A percentile compares a stretch with the other conserved stretches of the same genome.
Conservation (phyloP, 176 grass and related monocot species). For the Aechmea fasciata region DNA sequence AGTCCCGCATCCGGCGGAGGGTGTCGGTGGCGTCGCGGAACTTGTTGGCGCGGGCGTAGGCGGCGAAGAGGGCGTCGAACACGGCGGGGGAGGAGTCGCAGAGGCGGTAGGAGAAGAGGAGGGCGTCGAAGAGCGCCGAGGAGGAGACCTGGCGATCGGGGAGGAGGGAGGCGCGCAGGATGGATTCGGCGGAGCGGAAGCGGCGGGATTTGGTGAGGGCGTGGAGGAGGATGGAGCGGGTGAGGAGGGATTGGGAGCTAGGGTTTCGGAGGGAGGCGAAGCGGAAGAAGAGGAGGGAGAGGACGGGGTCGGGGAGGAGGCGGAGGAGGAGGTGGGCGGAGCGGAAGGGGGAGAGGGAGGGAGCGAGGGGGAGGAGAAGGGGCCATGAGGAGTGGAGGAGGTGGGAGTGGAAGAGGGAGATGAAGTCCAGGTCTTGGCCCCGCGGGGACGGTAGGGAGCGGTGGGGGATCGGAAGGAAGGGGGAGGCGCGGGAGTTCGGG, state of each 20-base stretch:
- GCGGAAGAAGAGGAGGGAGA: slow-evolving; percentile 25
- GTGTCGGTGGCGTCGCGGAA: slow-evolving; percentile 50
- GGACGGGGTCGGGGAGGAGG: slow-evolving; percentile 1
- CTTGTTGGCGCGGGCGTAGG: slow-evolving; percentile 49
- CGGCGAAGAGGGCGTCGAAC: slow-evolving; percentile 55
- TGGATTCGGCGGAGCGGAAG: slow-evolving; percentile 33
- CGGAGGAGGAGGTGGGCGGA: slow-evolving; percentile 32
- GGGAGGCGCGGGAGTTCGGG: not conserved
- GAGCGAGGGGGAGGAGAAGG: slow-evolving; percentile 1
- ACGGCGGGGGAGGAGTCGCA: slow-evolving; percentile 26
- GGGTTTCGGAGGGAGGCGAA: slow-evolving; percentile 19
- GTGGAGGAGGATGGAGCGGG: slow-evolving; percentile 36
- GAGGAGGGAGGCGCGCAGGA: slow-evolving; percentile 33
- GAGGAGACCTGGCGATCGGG: slow-evolving; percentile 26
- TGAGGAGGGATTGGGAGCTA: slow-evolving; percentile 25
- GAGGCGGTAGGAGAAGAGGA: slow-evolving; percentile 22
- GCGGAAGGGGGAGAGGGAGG: slow-evolving; percentile 20
- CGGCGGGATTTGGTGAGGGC: slow-evolving; percentile 22
- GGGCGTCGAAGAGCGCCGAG: slow-evolving; percentile 25
- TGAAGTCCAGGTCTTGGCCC: slow-evolving; percentile 55
- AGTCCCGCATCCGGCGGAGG: slow-evolving; percentile 52
- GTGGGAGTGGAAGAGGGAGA: slow-evolving; percentile 42
- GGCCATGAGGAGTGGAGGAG: slow-evolving; percentile 27
- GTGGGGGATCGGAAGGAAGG: slow-evolving; percentile 50
- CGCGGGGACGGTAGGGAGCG: slow-evolving; percentile 41